A percentile compares a stretch with the other conserved stretches of the same genome.
Evolutionary conservation across 2,329 filamentous ascomycete species (phyloP).

Genomic region (Alternaria atra): DNA sequence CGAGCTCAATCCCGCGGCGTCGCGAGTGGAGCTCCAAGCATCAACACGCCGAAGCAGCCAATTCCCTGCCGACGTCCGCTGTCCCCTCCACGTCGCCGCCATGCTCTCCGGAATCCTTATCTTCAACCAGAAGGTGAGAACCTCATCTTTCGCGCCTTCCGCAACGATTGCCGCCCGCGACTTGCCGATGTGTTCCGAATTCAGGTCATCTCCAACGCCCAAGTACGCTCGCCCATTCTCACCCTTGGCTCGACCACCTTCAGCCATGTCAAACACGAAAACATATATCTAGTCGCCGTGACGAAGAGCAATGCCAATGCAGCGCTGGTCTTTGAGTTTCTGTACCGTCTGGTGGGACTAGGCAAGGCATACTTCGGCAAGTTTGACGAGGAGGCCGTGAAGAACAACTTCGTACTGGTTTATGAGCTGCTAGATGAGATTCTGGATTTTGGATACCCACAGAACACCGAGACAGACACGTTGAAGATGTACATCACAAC

Average conservation of each 20-base stretch:
- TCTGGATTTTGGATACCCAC: conserved; percentile 97
- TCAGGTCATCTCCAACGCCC: conserved; percentile 97
- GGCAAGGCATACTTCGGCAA: conserved; percentile 98
- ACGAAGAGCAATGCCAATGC: conserved; percentile 99
- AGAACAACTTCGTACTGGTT: conserved; percentile 99
- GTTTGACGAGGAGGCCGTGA: conserved; percentile 98
- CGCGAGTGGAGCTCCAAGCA: conserved; percentile 18
- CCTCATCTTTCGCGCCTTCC: conserved; percentile 98
- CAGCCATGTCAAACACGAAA: conserved; percentile 99
- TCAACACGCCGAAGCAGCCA: conserved; percentile 14
- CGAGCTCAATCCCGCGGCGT: conserved; percentile 25
- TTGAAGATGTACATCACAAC: conserved; percentile 99
- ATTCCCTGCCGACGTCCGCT: conserved; percentile 14
- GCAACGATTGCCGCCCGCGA: conserved; percentile 96
- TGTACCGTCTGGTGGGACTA: conserved; percentile 89
- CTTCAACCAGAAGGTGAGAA: conserved; percentile 99
- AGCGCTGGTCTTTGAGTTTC: conserved; percentile 95
- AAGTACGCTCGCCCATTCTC: conserved; percentile 96
- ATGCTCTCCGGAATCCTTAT: conserved; percentile 98
- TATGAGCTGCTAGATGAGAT: conserved; percentile 99
- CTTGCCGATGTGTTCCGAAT: conserved; percentile 99
- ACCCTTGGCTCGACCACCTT: conserved; percentile 98
- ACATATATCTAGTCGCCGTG: conserved; percentile 96
- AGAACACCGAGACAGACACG: conserved; percentile 98
- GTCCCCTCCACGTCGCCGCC: conserved; percentile 13